phyloP scores from a whole-genome alignment of 2,329 filamentous ascomycete genomes.

The Ceratocystis papillata region DNA sequence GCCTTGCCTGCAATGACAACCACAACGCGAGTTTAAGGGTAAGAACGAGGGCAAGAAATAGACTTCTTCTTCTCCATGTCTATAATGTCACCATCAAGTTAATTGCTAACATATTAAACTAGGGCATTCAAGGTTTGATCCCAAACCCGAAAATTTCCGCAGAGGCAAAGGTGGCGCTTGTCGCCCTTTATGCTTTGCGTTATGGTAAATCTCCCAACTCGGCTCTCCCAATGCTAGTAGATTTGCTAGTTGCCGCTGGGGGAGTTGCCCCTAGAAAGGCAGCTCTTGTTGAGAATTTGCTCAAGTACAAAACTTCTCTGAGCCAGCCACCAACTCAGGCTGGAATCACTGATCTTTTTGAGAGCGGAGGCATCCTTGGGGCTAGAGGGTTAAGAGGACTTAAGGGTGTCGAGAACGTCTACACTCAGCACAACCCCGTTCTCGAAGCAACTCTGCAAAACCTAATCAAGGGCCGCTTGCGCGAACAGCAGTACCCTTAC shows the following conservation, averaged over 20 bases:
- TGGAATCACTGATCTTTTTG: slow-evolving; percentile 84
- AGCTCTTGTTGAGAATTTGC: slow-evolving; percentile 67
- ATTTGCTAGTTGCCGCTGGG: slow-evolving; percentile 76
- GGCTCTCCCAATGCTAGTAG: slow-evolving; percentile 70
- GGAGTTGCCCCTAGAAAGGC: slow-evolving; percentile 65
- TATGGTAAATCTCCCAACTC: slow-evolving; percentile 82
- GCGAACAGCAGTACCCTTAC: slow-evolving; percentile 83
- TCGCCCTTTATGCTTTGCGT: slow-evolving; percentile 87
- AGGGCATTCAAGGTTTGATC: slow-evolving; percentile 79
- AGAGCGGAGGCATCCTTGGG: slow-evolving; percentile 61
- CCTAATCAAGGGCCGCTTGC: slow-evolving; percentile 80
- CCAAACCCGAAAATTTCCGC: slow-evolving; percentile 64
- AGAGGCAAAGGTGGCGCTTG: slow-evolving; percentile 77
- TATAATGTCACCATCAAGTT: not conserved
- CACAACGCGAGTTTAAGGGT: slow-evolving; percentile 86
- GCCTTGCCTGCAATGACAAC: slow-evolving; percentile 91
- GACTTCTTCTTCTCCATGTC: not conserved
- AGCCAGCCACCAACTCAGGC: slow-evolving; percentile 64
- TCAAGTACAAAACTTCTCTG: slow-evolving; percentile 77
- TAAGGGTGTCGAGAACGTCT: slow-evolving; percentile 97
- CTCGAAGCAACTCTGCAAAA: slow-evolving; percentile 82
- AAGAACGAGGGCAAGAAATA: slow-evolving; percentile 27
- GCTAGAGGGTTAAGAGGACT: slow-evolving; percentile 91
- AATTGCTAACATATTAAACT: slow-evolving; percentile 10
- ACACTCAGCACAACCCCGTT: slow-evolving; percentile 89